Evolutionary conservation across 2,329 filamentous ascomycete genomes (phyloP), one percentile per base, ranked within the genome.

Genomic region (Lachnellula subtilissima): DNA sequence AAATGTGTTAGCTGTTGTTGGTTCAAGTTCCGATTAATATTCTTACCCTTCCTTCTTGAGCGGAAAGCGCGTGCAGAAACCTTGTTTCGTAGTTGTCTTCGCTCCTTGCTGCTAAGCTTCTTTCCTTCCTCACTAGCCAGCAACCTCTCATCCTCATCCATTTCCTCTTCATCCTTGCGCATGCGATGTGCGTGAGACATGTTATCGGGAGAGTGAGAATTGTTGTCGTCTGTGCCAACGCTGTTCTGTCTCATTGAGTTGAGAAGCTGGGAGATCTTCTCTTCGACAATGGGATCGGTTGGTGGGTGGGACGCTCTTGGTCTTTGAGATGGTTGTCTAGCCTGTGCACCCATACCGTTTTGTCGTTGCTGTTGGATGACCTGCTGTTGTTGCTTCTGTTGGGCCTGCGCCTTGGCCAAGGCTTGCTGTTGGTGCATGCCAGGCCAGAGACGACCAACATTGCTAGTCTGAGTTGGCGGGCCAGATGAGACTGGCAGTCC

Each of bases 81-180:
- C 76, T 99, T 99, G 82, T 99, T 99, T 62, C 94, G 85, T n/a
- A 99, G 82, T 74, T 97, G 94, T 64, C 94, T 87, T 58, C 94
- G 87, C 75, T 97, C 92, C 77, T 97, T 97, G 79, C 91, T 96
- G 74, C 87, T 94, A n/a, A 99, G 82, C 78, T 97, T 97, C 86
- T 99, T 99, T 67, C 93, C 94, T 75, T 97, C 93, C 68, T 99
- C 94, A 59, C 91, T 97, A n/a, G 91, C 91, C 48, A 97, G 79
- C 9, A 97, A 79, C 64, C 90, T 83, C 79, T 97, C 94, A 67
- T 97, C 94, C 72, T 97, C 93, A 66, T 99, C 94, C 93, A 99
- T 97, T 52, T 97, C 93, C 60, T 97, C 92, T 67, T 97, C 92
- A 46, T 97, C 91, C 80, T 97, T 97, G 80, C 87, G 92, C 61